Conservation (phyloP, 1,284 basidiomycete species). For the Ganoderma resinaceum region DNA sequence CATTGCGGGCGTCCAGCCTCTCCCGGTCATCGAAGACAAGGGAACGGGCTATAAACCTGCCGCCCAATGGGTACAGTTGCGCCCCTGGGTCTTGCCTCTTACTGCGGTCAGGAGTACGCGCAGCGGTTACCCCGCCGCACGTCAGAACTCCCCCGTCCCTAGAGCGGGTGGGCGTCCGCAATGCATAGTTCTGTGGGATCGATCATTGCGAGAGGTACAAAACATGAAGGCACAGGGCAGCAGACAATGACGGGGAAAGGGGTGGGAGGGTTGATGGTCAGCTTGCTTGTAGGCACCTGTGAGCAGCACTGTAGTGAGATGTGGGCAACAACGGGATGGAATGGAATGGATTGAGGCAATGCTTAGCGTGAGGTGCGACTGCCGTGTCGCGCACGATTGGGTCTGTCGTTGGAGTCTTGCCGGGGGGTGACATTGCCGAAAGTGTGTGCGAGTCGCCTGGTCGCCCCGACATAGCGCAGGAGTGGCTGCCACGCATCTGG, state of each 20-base stretch:
- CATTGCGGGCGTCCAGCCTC: not conserved
- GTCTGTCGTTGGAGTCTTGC: too few relatives aligned
- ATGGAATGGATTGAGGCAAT: too few relatives aligned
- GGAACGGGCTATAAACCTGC: constrained; percentile 6
- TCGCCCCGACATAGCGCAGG: constrained; percentile 11
- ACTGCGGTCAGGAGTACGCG: constrained; percentile 5
- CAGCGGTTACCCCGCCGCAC: not conserved
- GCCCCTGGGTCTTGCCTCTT: constrained; percentile 2
- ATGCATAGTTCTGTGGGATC: not conserved
- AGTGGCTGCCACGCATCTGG: not conserved
- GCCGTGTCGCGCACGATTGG: too few relatives aligned
- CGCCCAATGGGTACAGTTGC: not conserved
- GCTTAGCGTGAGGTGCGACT: too few relatives aligned
- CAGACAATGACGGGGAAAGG: too few relatives aligned
- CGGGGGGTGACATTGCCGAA: not conserved
- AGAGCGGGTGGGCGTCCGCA: not conserved
- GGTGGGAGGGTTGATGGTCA: too few relatives aligned
- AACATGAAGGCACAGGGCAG: too few relatives aligned
- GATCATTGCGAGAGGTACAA: too few relatives aligned
- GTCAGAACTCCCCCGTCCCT: constrained; percentile 12
- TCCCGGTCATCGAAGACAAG: constrained; percentile 1
- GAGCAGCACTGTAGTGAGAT: too few relatives aligned
- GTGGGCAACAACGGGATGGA: too few relatives aligned
- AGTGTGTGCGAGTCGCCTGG: not conserved
- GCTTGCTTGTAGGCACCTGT: too few relatives aligned